Evolutionary conservation across 768 basidiomycete genomes (phyloP), one percentile per base, ranked within the genome.

Genomic region (Trametes punicea): DNA sequence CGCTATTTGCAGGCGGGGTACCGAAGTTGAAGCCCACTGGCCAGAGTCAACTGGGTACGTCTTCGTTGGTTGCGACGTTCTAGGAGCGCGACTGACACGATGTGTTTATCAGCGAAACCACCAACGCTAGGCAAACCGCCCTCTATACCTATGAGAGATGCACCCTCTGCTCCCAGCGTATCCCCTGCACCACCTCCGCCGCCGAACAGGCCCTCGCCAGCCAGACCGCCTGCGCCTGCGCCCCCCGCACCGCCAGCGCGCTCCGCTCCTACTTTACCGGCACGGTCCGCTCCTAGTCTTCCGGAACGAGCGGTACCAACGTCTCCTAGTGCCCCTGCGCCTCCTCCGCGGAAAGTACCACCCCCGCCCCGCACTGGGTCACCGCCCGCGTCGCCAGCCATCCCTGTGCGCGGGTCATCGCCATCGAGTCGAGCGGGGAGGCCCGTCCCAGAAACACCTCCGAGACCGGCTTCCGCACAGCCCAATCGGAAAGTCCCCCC

Each of bases 1-100:
- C 83, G 2, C 71, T 97, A 10, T 95, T 97, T 66, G 92, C 93
- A 41, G 93, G 91, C 15, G 93, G 94, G 1, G 84, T 96, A 76
- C 94, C 94, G 4, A 94, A 90, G 67, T 68, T 96, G 65, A 95
- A 88, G 75, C 83, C 91, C 41, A 80, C 88, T n/a, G 88, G 84
- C 11, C 56, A 57, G 18, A 77, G 66, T 51, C 78, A 74, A 69
- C 70, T 77, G 53, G 81, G 88, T 87, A 65, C 56, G 57, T 59
- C 15, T 10, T 51, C 51, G 39, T 59, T 34, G 40, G 51, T 64
- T 56, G 23, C 25, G 33, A 30, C 38, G 13, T n/a, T n/a, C n/a
- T n/a, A n/a, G n/a, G 33, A 25, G 52, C 59, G 11, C 46, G 56
- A 55, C 40, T 52, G 27, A 44, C 63, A 33, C 41, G 21, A 9